A percentile compares a stretch with the other conserved stretches of the same genome.
Evolutionary conservation across 768 basidiomycete species (phyloP).

Genomic region (Boletus vinaceobasis): DNA sequence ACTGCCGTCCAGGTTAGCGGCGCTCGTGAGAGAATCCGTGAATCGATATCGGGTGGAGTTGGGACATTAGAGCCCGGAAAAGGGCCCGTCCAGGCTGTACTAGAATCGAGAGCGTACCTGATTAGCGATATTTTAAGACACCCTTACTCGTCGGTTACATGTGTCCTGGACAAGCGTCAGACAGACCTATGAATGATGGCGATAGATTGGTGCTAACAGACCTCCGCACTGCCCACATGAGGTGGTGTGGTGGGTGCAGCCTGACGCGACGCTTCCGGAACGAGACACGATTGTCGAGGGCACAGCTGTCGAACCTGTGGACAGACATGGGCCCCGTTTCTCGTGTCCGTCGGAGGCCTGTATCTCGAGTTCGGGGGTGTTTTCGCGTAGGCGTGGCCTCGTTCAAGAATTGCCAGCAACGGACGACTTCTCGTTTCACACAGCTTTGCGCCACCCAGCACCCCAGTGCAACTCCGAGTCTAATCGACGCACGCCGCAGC

Average conservation of each 20-base stretch:
- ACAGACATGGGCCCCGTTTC: neutral
- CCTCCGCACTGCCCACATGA: neutral
- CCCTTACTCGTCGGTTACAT: conserved; percentile 8
- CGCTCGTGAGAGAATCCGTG: conserved; percentile 28
- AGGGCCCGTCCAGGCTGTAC: neutral
- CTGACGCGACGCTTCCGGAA: too few relatives aligned
- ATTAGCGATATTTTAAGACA: conserved; percentile 19
- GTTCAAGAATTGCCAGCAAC: conserved; percentile 5
- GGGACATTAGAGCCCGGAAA: conserved; percentile 2
- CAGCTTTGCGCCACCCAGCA: conserved; percentile 4
- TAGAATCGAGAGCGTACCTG: conserved; percentile 12
- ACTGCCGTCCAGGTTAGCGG: neutral
- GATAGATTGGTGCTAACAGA: neutral
- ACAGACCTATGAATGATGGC: neutral
- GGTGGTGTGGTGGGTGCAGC: neutral
- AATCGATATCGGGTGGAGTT: conserved; percentile 9
- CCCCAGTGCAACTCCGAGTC: conserved; percentile 6
- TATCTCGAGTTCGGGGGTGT: conserved; percentile 5
- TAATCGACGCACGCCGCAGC: conserved; percentile 1
- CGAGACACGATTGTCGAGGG: too few relatives aligned
- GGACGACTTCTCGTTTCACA: conserved; percentile 1
- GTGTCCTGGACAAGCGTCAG: neutral
- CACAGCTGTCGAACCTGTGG: neutral
- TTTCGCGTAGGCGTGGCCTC: conserved; percentile 2
- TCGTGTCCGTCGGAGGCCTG: conserved; percentile 8